These are phyloP conservation scores for Nicotiana sylvestris DNA, from an alignment of 257 asterid genomes.

Conservation along the genomic window DNA sequence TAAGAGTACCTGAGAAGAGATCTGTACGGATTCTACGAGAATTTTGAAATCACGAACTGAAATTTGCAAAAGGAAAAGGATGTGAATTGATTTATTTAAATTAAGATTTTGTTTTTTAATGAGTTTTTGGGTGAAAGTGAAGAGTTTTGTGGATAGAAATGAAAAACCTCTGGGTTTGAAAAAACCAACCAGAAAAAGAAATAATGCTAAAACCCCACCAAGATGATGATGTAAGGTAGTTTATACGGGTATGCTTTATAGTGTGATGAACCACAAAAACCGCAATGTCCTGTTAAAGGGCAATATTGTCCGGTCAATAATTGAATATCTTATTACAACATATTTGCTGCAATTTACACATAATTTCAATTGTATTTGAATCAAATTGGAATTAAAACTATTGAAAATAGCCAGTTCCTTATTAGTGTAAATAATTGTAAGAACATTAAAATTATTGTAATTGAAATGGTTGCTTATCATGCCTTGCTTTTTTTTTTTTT, in stretches of 20 bases:
- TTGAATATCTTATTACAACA: neutral
- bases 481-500: no score
- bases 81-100: neutral
- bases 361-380: no score
- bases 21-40: neutral
- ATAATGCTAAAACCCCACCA: slow-evolving; percentile 17
- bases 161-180: slow-evolving; percentile 18
- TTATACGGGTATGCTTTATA: neutral
- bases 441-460: no score
- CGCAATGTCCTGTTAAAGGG: slow-evolving; percentile 6
- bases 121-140: neutral
- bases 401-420: no score
- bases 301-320: neutral
- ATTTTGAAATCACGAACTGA: neutral
- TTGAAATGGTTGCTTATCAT: no score
- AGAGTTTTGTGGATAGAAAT: neutral
- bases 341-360: no score
- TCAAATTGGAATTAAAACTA: no score
- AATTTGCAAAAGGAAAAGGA: neutral
- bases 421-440: no score
- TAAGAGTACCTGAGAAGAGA: neutral
- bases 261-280: neutral
- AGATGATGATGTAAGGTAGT: slow-evolving; percentile 4
- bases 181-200: neutral
- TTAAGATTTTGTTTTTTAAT: neutral